Evolutionary conservation across 208 protist genomes (phyloP), one percentile per base, ranked within the genome.

Genomic region (Leishmania tarentolae): DNA sequence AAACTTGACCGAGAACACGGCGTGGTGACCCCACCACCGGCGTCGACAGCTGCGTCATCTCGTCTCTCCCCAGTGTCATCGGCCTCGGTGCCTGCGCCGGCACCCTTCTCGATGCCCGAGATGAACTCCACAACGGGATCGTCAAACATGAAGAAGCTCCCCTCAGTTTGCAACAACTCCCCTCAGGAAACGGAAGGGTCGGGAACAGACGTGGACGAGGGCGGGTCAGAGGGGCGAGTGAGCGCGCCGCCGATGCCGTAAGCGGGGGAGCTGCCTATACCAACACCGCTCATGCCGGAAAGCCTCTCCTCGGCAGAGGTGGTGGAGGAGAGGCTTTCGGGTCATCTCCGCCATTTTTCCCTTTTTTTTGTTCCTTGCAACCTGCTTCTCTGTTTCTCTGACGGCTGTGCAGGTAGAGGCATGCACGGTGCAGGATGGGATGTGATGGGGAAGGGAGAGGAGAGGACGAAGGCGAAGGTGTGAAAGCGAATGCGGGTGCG

Each of bases 41-140:
- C 40, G 69, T 44, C 44, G 44, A 52, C 9, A 28, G 69, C 44
- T 37, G 47, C 50, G 46, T 40, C 70, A 42, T 37, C 24, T 24
- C 70, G 28, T 57, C 70, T 75, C 31, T 75, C 70, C 19, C 19
- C 35, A 71, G 40, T 28, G 24, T 44, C 70, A 9, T 75, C 70
- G 44, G n/a, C 31, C n/a, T 37, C 46, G 46, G 70, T 28, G 46
- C 15, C 24, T 31, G 11, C 42, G 52, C 47, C 17, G 50, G 50
- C n/a, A 28, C 50, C 35, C 31, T 44, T 24, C 31, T 61, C 72
- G 42, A 46, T 19, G 44, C 69, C 69, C 3, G 69, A 13, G 11
- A 44, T n/a, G 44, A 8, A 52, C 24, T 73, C 50, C 72, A 17
- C n/a, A 24, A 13, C 42, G 35, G 40, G 72, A 7, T 76, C 50